These are phyloP conservation scores for Holtermannia corniformis DNA, from an alignment of 768 basidiomycete genomes.

Conservation along the genomic window DNA sequence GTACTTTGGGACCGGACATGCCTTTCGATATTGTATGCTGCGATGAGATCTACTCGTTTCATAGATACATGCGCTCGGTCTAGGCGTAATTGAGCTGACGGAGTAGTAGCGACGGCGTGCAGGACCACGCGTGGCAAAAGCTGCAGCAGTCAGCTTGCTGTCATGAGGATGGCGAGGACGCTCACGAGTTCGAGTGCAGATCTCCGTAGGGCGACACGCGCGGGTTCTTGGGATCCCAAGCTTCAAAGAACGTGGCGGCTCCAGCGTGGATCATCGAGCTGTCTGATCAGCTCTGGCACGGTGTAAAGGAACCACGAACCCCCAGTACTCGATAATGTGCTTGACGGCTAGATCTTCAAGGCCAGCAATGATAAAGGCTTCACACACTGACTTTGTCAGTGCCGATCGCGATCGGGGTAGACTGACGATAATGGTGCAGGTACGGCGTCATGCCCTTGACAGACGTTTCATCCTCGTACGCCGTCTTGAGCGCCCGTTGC, in stretches of 20 bases:
- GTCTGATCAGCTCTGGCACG: too few relatives aligned
- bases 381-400: conserved; percentile 6
- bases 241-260: conserved; percentile 26
- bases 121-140: conserved; percentile 28
- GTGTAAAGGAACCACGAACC: too few relatives aligned
- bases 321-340: conserved; percentile 28
- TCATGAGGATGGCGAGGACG: too few relatives aligned
- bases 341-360: conserved; percentile 15
- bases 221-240: conserved; percentile 17
- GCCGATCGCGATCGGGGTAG: neutral
- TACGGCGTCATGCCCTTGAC: conserved; percentile 20
- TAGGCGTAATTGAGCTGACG: conserved; percentile 14
- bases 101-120: conserved; percentile 17
- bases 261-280: conserved; percentile 25
- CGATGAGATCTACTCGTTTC: too few relatives aligned
- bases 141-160: conserved; percentile 2
- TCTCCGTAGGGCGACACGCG: conserved; percentile 19
- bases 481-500: conserved; percentile 9
- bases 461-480: conserved; percentile 5
- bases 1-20: too few relatives aligned
- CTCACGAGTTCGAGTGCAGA: conserved; percentile 22
- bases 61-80: too few relatives aligned
- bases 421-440: conserved; percentile 20
- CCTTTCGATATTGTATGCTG: too few relatives aligned
- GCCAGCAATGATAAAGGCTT: conserved; percentile 25